A percentile compares a stretch with the other conserved stretches of the same genome.
These are phyloP conservation scores for Chondrus crispus DNA, from an alignment of 23 red algal species.

Conservation along the genomic window DNA sequence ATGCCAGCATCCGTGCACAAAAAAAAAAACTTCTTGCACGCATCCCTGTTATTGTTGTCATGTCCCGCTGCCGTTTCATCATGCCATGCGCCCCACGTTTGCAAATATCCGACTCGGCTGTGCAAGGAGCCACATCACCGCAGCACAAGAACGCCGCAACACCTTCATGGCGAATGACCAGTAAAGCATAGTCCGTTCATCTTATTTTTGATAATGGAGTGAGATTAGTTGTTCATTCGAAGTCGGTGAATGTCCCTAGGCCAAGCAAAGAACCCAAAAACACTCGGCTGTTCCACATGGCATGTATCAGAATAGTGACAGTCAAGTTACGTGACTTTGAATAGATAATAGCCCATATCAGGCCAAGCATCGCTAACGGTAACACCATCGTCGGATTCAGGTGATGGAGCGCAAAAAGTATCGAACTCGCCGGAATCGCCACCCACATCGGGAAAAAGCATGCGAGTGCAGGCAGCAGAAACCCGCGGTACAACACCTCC, in stretches of 20 bases:
- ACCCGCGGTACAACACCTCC: conserved; percentile 97
- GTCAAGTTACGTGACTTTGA: conserved; percentile 80
- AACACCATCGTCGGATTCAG: conserved; percentile 87
- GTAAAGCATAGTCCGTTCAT: no score
- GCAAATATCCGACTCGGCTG: no score
- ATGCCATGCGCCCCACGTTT: no score
- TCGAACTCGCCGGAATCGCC: conserved; percentile 88
- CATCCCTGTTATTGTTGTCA: no score
- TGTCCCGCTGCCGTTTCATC: no score
- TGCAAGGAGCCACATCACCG: no score
- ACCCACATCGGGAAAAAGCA: conserved; percentile 90
- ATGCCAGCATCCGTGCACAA: no score
- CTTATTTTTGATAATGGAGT: no score
- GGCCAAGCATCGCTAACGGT: conserved; percentile 91
- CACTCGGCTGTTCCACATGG: conserved; percentile 94
- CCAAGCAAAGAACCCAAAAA: conserved; percentile 80
- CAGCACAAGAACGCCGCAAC: no score
- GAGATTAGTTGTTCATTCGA: conserved; percentile 63
- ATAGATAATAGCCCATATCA: conserved; percentile 91
- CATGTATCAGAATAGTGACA: conserved; percentile 93
- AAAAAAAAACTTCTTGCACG: no score
- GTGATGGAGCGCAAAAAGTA: conserved; percentile 98
- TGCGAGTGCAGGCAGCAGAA: conserved; percentile 84
- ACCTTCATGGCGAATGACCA: no score
- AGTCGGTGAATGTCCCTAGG: conserved; percentile 63